Evolutionary conservation across 495 filamentous ascomycete genomes (phyloP).

Genomic region (Emericellopsis terricola): DNA sequence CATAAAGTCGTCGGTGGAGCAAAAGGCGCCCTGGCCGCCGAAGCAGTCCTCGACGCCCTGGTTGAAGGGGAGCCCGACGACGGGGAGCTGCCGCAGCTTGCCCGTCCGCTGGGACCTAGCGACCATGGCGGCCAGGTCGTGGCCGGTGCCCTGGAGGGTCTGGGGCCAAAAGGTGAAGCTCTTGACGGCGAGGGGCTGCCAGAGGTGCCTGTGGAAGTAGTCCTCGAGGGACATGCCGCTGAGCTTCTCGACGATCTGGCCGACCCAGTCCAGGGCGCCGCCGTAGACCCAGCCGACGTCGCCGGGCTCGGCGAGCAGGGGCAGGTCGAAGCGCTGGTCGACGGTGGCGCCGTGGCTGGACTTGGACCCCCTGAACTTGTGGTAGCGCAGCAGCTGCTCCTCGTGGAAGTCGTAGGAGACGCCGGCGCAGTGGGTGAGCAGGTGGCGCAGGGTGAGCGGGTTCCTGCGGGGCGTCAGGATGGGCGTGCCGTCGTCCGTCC

Average conservation of each 20-base stretch:
- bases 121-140: too few species aligned
- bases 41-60: conserved; percentile 8
- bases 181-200: conserved; percentile 8
- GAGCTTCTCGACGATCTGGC: conserved; percentile 9
- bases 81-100: background rate
- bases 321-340: too few species aligned
- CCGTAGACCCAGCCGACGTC: conserved; percentile 17
- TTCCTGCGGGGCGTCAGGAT: too few species aligned
- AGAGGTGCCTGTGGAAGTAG: conserved; percentile 10
- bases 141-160: too few species aligned
- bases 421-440: conserved; percentile 16
- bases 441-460: too few species aligned
- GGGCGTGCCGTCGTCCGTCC: conserved; percentile 7
- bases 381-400: too few species aligned
- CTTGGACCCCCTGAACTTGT: too few species aligned
- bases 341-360: too few species aligned
- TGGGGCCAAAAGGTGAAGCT: conserved; percentile 6
- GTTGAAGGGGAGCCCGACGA: conserved; percentile 4
- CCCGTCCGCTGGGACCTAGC: conserved; percentile 1
- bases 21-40: conserved; percentile 36
- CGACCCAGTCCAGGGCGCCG: conserved; percentile 14
- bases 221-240: conserved; percentile 7
- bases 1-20: conserved; percentile 24
- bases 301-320: too few species aligned
- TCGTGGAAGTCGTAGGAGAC: conserved; percentile 11